Base-by-base conservation (phyloP, 2,329 filamentous ascomycete genomes). In the Colletotrichum coccodes region DNA sequence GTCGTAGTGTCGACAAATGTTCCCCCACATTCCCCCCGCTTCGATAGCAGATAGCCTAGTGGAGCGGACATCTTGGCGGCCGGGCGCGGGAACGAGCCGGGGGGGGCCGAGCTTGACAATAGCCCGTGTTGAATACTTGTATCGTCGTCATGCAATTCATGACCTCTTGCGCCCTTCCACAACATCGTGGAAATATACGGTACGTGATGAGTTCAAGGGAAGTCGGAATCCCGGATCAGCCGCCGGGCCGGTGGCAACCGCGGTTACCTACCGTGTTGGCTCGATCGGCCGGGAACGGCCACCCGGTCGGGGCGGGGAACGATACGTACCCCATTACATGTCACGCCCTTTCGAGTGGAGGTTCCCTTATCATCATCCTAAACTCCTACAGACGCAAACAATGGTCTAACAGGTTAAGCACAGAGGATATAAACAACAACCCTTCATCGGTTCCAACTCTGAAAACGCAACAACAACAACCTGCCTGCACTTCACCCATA, bases 21-120 rank as follows among this genome's bases (percentile, higher is more conserved):
- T 68, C 54, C 61, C 61, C 61, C 61, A 26, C 44, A 44, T 60
- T 38, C 65, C 38, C 40, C 40, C 40, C 65, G 54, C 54, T 65
- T 68, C 54, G 65, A 56, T 28, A 28, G 11, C 5, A 49, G 21
- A 36, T 40, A 30, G 23, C 32, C 47, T 60, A 56, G 61, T 68
- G 65, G 53, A 56, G 40, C 11, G 4, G 23, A 54, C 18, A n/a
- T 28, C 54, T 65, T 65, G 61, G 54, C 65, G 32, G 53, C 65
- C 53, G 47, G 47, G 34, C 57, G 61, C 47, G 64, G 64, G 16
- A 6, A 32, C 18, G 18, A 32, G 16, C 47, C 16, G 18, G 42
- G n/a, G 47, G 62, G 47, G 4, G 18, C 62, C 56, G 56, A 47
- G 14, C n/a, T n/a, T n/a, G n/a, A n/a, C n/a, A n/a, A n/a, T n/a